Conservation (phyloP, 805 yeast genomes). For the Saccharomycopsis capsularis region DNA sequence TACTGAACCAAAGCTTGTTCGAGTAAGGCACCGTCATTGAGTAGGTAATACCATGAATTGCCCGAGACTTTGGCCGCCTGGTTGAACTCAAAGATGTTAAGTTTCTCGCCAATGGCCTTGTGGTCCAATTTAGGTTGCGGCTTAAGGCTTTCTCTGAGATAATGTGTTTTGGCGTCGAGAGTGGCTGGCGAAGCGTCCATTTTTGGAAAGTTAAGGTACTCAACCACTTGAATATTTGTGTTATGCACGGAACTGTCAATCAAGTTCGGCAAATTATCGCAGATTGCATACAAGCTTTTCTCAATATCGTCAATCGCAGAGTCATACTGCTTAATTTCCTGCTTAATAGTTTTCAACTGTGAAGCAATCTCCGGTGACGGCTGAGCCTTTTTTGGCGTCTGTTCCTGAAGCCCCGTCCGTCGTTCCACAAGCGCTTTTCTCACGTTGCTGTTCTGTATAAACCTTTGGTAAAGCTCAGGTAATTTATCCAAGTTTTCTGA, state of each 20-base stretch:
- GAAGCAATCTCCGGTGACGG: constrained; percentile 2
- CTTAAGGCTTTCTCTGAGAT: constrained; percentile 25
- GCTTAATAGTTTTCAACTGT: constrained; percentile 25
- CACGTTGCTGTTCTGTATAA: constrained; percentile 25
- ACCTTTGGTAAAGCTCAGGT: background rate
- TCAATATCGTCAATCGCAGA: constrained; percentile 5
- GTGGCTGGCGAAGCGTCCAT: background rate
- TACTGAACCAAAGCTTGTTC: constrained; percentile 88
- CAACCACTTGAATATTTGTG: constrained; percentile 37
- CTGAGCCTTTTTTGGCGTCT: constrained; percentile 1
- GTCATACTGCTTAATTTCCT: constrained; percentile 24
- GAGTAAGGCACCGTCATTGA: constrained; percentile 77
- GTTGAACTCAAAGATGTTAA: constrained; percentile 61
- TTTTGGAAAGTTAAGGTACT: constrained; percentile 42
- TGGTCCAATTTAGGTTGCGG: constrained; percentile 44
- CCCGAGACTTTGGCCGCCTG: constrained; percentile 75
- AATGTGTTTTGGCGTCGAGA: background rate
- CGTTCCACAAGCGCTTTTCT: constrained; percentile 25
- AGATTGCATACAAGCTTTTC: constrained; percentile 23
- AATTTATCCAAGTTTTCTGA: background rate
- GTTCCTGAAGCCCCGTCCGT: constrained; percentile 24
- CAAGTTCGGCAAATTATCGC: constrained; percentile 57
- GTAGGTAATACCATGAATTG: constrained; percentile 74
- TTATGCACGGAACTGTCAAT: constrained; percentile 42
- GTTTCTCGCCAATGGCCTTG: constrained; percentile 57